phyloP scores from a whole-genome alignment of 2,329 filamentous ascomycete genomes.

The Botrytis deweyae region DNA sequence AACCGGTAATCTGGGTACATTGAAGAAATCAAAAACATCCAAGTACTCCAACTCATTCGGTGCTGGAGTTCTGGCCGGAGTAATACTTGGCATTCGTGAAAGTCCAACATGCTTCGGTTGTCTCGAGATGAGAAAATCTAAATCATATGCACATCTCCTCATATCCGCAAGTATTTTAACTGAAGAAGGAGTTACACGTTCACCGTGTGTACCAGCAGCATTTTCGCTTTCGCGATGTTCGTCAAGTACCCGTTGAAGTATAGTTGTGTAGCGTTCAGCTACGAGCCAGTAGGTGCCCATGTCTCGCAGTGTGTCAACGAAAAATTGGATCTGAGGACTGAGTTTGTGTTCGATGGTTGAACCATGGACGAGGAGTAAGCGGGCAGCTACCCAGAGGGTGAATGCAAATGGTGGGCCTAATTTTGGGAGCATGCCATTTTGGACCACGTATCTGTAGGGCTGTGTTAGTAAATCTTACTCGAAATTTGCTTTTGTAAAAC shows the following conservation, averaged over 20 bases:
- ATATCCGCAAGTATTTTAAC: conserved; percentile 89
- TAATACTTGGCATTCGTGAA: conserved; percentile 52
- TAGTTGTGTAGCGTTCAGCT: conserved; percentile 74
- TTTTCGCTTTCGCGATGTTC: conserved; percentile 80
- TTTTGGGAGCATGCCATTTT: conserved; percentile 71
- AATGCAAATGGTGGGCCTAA: conserved; percentile 90
- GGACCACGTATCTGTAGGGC: conserved; percentile 54
- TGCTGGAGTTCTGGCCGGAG: conserved; percentile 66
- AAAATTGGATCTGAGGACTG: conserved; percentile 74
- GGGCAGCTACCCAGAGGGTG: conserved; percentile 86
- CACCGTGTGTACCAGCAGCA: conserved; percentile 56
- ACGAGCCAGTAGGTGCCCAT: conserved; percentile 87
- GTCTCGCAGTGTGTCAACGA: conserved; percentile 76
- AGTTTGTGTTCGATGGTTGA: conserved; percentile 85
- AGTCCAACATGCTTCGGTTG: conserved; percentile 48
- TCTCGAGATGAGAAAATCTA: conserved; percentile 84
- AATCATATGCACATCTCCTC: conserved; percentile 84
- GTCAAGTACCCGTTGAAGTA: conserved; percentile 80
- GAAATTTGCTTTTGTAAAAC: neutral
- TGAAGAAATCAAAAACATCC: conserved; percentile 94
- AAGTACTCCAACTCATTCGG: conserved; percentile 86
- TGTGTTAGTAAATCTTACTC: conserved; percentile 1
- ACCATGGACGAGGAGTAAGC: conserved; percentile 83
- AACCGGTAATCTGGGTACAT: conserved; percentile 71
- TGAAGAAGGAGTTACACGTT: conserved; percentile 74